phyloP scores from a whole-genome alignment of 73 alveolate species.

The Tetrahymena borealis region DNA sequence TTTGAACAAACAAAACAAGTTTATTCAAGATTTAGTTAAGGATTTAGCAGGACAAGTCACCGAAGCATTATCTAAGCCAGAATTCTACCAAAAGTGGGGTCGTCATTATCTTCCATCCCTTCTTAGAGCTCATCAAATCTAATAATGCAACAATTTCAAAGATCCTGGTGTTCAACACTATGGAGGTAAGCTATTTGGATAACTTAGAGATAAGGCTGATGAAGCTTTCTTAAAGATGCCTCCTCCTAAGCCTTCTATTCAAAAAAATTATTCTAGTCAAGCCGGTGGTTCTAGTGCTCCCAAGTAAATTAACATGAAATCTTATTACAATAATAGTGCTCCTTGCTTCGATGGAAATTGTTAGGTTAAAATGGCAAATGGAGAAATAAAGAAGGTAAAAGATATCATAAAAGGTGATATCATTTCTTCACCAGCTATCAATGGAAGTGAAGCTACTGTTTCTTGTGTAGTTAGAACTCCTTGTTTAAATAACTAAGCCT shows the following conservation, averaged over 20 bases:
- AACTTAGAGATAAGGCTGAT: slow-evolving; percentile 8
- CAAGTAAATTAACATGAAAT: background rate
- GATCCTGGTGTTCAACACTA: slow-evolving; percentile 4
- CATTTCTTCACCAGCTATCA: background rate
- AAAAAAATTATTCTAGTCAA: background rate
- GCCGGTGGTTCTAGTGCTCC: too few relatives aligned
- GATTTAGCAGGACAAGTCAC: slow-evolving; percentile 1
- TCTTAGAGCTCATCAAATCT: background rate
- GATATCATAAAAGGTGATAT: slow-evolving; percentile 1
- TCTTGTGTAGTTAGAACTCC: background rate
- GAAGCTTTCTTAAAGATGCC: background rate
- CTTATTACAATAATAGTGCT: background rate
- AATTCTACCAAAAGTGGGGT: background rate
- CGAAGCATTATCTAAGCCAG: background rate
- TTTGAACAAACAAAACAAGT: background rate
- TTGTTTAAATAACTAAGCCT: background rate
- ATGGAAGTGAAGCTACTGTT: background rate
- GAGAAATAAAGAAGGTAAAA: background rate
- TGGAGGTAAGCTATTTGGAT: background rate
- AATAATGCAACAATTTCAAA: background rate
- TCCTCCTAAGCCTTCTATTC: background rate
- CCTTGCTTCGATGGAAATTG: slow-evolving; percentile 15
- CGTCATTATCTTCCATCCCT: background rate
- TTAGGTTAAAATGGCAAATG: background rate
- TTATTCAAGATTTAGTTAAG: background rate